Conservation (phyloP, 768 basidiomycete species). For the Phylloporus arenicola region DNA sequence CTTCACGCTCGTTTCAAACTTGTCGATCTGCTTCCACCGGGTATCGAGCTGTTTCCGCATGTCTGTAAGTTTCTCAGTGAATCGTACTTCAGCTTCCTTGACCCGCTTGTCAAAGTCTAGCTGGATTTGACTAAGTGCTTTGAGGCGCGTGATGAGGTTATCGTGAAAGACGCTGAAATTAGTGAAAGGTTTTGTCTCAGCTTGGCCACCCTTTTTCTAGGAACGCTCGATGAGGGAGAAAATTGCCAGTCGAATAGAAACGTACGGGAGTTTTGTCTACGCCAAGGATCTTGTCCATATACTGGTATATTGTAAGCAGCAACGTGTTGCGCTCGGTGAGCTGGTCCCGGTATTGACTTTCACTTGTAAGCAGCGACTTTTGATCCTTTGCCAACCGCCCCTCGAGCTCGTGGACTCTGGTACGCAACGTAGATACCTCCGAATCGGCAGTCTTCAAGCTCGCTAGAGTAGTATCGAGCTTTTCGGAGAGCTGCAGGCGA, state of each 20-base stretch:
- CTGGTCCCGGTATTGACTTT: slow-evolving; percentile 85
- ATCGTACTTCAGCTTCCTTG: slow-evolving; percentile 72
- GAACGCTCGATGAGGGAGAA: neutral
- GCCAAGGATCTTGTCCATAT: slow-evolving; percentile 89
- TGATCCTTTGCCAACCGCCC: slow-evolving; percentile 78
- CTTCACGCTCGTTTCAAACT: slow-evolving; percentile 84
- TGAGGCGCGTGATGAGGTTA: slow-evolving; percentile 83
- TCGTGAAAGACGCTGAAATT: slow-evolving; percentile 95
- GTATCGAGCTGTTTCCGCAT: slow-evolving; percentile 84
- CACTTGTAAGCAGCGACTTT: slow-evolving; percentile 59
- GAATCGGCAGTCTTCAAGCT: slow-evolving; percentile 60
- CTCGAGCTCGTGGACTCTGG: slow-evolving; percentile 72
- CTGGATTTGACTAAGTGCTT: slow-evolving; percentile 79
- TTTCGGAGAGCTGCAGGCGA: slow-evolving; percentile 79
- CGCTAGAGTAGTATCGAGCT: slow-evolving; percentile 69
- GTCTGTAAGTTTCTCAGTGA: slow-evolving; percentile 65
- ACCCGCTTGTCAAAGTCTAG: slow-evolving; percentile 79
- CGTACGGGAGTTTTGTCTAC: slow-evolving; percentile 80
- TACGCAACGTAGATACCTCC: slow-evolving; percentile 56
- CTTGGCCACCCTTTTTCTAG: slow-evolving; percentile 70
- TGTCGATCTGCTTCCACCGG: slow-evolving; percentile 90
- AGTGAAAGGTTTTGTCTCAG: slow-evolving; percentile 87
- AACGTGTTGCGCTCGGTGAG: slow-evolving; percentile 90
- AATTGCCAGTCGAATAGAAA: slow-evolving; percentile 9
- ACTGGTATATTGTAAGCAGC: slow-evolving; percentile 88